Evolutionary conservation across 352 stramenopile species (phyloP).

Genomic region (Phytophthora ohioensis): DNA sequence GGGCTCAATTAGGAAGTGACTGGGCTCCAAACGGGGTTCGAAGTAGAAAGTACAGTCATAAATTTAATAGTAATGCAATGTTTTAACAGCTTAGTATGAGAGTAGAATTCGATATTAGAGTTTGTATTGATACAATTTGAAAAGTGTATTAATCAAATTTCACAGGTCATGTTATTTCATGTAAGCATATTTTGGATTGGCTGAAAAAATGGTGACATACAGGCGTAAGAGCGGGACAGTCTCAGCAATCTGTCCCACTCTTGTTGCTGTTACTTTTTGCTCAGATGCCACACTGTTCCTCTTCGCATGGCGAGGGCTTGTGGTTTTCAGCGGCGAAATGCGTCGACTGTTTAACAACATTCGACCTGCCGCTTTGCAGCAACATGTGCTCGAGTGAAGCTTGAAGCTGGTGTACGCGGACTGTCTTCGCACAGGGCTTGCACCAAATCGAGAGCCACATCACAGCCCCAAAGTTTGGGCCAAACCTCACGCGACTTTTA

Average conservation of each 20-base stretch:
- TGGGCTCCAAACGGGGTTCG: background rate
- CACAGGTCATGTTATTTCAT: background rate
- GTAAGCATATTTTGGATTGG: conserved; percentile 14
- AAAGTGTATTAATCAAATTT: background rate
- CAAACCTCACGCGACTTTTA: background rate
- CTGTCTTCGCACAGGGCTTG: conserved; percentile 30
- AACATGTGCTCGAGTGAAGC: background rate
- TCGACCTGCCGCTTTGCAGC: too few relatives aligned
- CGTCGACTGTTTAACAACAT: background rate
- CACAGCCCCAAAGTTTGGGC: background rate
- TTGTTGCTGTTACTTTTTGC: background rate
- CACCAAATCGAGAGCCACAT: conserved; percentile 35
- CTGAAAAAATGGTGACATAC: conserved; percentile 21
- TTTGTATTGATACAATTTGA: background rate
- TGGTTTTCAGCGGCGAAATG: conserved; percentile 16
- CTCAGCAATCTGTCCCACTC: background rate
- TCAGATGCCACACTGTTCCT: background rate
- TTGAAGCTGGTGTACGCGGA: conserved; percentile 26
- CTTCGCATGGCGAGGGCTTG: conserved; percentile 2
- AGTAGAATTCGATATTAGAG: too few relatives aligned
- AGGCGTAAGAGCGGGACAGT: conserved; percentile 15
- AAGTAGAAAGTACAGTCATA: too few relatives aligned
- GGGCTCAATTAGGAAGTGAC: conserved; percentile 30
- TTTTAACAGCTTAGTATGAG: too few relatives aligned
- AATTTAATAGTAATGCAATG: too few relatives aligned